These are phyloP conservation scores for Termitomyces sp. DNA, from an alignment of 768 basidiomycete genomes.

Conservation along the genomic window DNA sequence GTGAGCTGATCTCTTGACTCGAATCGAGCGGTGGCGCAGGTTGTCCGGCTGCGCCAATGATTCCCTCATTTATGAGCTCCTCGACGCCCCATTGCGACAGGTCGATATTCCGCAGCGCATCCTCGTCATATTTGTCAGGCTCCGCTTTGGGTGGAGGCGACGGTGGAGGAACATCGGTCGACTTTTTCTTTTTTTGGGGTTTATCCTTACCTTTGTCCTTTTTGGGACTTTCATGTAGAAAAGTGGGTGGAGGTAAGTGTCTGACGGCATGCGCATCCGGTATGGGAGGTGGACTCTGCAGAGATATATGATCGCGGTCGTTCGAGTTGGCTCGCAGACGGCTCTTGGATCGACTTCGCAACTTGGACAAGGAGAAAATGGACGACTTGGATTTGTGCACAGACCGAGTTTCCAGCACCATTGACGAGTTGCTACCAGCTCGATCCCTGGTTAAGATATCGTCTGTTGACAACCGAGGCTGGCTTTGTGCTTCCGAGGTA, in stretches of 20 bases:
- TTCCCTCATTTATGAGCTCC: conserved; percentile 46
- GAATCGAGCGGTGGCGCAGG: conserved; percentile 5
- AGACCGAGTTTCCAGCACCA: conserved; percentile 5
- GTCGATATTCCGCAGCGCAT: not conserved
- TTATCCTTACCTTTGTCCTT: not conserved
- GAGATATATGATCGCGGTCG: conserved; percentile 33
- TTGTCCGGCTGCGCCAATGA: conserved; percentile 46
- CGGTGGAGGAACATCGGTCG: conserved; percentile 22
- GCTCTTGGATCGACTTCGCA: conserved; percentile 34
- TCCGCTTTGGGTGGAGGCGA: conserved; percentile 21
- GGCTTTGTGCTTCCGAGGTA: conserved; percentile 21
- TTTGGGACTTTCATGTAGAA: not conserved
- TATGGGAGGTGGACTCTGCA: conserved; percentile 25
- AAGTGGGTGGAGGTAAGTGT: not conserved
- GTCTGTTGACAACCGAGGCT: conserved; percentile 24
- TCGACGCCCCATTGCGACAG: not conserved
- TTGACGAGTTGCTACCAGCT: conserved; percentile 22
- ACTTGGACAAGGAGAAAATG: conserved; percentile 27
- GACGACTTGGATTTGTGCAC: conserved; percentile 46
- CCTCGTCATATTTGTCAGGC: conserved; percentile 13
- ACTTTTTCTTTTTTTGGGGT: conserved; percentile 21
- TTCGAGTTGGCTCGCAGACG: conserved; percentile 27
- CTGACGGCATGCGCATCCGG: conserved; percentile 16
- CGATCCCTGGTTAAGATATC: conserved; percentile 19
- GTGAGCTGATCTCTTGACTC: conserved; percentile 27